phyloP scores from a whole-genome alignment of 1,284 basidiomycete species.

The Ceratobasidium sp. region DNA sequence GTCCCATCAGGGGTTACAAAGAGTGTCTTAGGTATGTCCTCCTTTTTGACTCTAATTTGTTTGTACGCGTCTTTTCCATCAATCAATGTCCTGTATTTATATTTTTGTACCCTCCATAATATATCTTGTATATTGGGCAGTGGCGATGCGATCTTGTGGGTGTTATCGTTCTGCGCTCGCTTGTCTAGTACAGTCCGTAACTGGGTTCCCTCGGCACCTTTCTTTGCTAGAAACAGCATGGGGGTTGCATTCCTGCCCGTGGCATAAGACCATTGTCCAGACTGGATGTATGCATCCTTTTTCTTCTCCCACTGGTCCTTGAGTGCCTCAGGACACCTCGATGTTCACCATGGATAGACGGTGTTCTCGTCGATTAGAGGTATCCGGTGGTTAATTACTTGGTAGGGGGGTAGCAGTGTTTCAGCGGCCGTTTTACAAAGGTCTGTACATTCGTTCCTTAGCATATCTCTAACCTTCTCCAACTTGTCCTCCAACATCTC shows the following conservation, averaged over 20 bases:
- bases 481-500: slow-evolving; percentile 42
- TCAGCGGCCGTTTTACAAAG: slow-evolving; percentile 47
- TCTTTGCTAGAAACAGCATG: slow-evolving; percentile 50
- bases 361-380: slow-evolving; percentile 50
- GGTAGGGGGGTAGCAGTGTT: slow-evolving; percentile 47
- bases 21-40: slow-evolving; percentile 45
- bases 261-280: slow-evolving; percentile 47
- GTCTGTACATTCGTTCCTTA: slow-evolving; percentile 43
- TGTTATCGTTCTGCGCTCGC: slow-evolving; percentile 44
- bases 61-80: slow-evolving; percentile 51
- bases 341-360: slow-evolving; percentile 48
- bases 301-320: slow-evolving; percentile 47
- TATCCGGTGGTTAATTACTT: slow-evolving; percentile 52
- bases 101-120: slow-evolving; percentile 39
- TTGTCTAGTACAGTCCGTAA: slow-evolving; percentile 42
- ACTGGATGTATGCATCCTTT: slow-evolving; percentile 28
- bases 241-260: slow-evolving; percentile 48
- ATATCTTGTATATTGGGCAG: slow-evolving; percentile 48
- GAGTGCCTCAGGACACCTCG: slow-evolving; percentile 49
- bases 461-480: slow-evolving; percentile 38
- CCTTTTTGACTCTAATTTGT: slow-evolving; percentile 49
- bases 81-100: slow-evolving; percentile 45
- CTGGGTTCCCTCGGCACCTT: slow-evolving; percentile 44
- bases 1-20: slow-evolving; percentile 50
- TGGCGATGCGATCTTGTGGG: slow-evolving; percentile 43